phyloP scores from a whole-genome alignment of 768 basidiomycete species.

The Leccinum disarticulatum region DNA sequence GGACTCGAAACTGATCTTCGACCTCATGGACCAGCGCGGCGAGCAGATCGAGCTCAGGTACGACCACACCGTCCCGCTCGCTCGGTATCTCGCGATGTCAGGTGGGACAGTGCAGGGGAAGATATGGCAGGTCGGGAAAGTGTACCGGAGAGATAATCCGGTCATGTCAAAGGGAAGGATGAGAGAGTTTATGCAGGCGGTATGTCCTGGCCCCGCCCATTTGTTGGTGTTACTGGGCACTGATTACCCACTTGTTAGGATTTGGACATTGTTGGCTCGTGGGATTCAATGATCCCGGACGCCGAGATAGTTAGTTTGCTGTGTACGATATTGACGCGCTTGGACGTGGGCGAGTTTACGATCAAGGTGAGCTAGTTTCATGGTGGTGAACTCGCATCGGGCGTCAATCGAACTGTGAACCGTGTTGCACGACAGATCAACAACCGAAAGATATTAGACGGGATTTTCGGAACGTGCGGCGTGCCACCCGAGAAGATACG shows the following conservation, averaged over 20 bases:
- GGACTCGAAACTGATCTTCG: conserved; percentile 96
- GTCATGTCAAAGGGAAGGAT: conserved; percentile 98
- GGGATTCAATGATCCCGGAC: conserved; percentile 98
- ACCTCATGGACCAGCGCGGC: conserved; percentile 95
- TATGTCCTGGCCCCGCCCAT: conserved; percentile 35
- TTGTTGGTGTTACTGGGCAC: not conserved
- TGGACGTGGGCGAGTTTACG: conserved; percentile 93
- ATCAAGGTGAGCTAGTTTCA: conserved; percentile 64
- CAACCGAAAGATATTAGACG: conserved; percentile 95
- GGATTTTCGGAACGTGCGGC: conserved; percentile 95
- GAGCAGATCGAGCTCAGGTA: conserved; percentile 94
- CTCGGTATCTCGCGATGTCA: conserved; percentile 93
- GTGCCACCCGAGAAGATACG: conserved; percentile 89
- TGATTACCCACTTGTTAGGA: conserved; percentile 51
- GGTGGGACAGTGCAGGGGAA: conserved; percentile 81
- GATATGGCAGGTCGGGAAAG: conserved; percentile 98
- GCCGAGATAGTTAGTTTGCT: conserved; percentile 84
- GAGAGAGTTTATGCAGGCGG: conserved; percentile 98
- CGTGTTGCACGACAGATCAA: conserved; percentile 61
- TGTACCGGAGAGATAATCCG: conserved; percentile 93
- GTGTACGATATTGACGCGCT: conserved; percentile 73
- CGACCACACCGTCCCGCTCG: conserved; percentile 96
- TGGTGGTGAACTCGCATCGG: not conserved
- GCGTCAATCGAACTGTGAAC: conserved; percentile 1
- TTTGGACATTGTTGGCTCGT: conserved; percentile 88